These are phyloP conservation scores for Meira miltonrushii DNA, from an alignment of 1,284 basidiomycete genomes.

Conservation along the genomic window DNA sequence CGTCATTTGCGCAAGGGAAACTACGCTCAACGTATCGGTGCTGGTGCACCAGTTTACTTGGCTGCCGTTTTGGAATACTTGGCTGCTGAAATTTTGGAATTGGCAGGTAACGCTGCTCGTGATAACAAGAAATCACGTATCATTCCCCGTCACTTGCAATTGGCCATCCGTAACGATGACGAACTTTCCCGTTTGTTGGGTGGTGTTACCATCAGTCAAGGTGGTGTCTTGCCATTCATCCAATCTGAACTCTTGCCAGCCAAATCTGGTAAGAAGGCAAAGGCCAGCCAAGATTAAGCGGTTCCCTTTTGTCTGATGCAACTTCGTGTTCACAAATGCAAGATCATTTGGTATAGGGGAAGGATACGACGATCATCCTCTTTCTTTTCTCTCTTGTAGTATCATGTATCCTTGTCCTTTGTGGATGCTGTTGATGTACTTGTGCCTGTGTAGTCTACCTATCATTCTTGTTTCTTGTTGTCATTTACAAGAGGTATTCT, in stretches of 20 bases:
- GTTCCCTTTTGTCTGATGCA: not conserved
- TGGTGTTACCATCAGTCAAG: conserved; percentile 79
- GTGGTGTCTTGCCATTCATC: conserved; percentile 72
- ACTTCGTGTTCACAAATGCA: not conserved
- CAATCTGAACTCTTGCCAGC: conserved; percentile 65
- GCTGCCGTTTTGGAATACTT: conserved; percentile 79
- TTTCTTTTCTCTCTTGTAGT: not conserved
- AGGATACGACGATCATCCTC: not conserved
- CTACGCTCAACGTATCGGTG: conserved; percentile 73
- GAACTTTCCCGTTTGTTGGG: conserved; percentile 70
- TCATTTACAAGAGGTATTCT: no score
- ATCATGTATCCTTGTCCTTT: not conserved
- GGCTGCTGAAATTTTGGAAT: conserved; percentile 78
- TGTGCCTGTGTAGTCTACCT: no score
- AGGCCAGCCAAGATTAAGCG: conserved; percentile 50
- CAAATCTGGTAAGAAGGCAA: conserved; percentile 61
- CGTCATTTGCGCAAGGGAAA: conserved; percentile 79
- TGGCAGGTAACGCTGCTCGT: conserved; percentile 71
- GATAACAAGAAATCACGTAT: conserved; percentile 80
- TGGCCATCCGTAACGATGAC: conserved; percentile 53
- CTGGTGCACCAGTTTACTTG: conserved; percentile 74
- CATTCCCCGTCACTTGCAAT: conserved; percentile 80
- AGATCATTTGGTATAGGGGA: not conserved
- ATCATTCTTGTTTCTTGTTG: no score
- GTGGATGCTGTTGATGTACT: no score